These are phyloP conservation scores for Botrytis tulipae DNA, from an alignment of 2,329 filamentous ascomycete genomes.

Conservation along the genomic window DNA sequence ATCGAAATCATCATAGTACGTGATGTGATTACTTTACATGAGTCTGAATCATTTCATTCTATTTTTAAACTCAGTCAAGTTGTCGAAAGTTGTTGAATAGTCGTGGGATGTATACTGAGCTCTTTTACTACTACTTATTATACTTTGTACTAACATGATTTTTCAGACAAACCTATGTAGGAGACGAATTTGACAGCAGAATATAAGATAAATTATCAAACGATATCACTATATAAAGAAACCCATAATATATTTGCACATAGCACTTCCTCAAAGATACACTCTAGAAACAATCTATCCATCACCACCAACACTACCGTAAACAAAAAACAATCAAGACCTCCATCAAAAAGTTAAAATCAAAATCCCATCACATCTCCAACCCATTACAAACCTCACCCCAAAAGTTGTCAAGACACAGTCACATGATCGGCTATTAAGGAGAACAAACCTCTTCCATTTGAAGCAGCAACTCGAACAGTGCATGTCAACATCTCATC, in stretches of 20 bases:
- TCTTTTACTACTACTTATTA: rapidly evolving
- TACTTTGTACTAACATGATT: rapidly evolving
- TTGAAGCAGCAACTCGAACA: neutral
- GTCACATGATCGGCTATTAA: conserved; percentile 12
- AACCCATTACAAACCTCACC: neutral
- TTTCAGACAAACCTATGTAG: neutral
- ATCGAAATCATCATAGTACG: too few species aligned
- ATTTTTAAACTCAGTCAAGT: too few species aligned
- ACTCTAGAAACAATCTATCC: neutral
- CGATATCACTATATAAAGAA: neutral
- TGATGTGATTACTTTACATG: too few species aligned
- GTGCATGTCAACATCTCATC: neutral
- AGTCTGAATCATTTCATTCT: too few species aligned
- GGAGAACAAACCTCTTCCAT: neutral
- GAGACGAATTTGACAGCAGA: rapidly evolving
- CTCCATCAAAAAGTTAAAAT: neutral
- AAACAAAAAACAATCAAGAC: too few species aligned
- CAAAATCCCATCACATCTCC: too few species aligned
- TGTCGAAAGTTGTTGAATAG: neutral
- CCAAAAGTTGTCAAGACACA: neutral
- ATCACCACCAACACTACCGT: neutral
- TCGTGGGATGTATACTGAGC: rapidly evolving
- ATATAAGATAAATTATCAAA: rapidly evolving
- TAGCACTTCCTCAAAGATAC: neutral
- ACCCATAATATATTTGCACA: neutral